Evolutionary conservation across 2,329 filamentous ascomycete species (phyloP).

Genomic region (Colletotrichum brevisporum): DNA sequence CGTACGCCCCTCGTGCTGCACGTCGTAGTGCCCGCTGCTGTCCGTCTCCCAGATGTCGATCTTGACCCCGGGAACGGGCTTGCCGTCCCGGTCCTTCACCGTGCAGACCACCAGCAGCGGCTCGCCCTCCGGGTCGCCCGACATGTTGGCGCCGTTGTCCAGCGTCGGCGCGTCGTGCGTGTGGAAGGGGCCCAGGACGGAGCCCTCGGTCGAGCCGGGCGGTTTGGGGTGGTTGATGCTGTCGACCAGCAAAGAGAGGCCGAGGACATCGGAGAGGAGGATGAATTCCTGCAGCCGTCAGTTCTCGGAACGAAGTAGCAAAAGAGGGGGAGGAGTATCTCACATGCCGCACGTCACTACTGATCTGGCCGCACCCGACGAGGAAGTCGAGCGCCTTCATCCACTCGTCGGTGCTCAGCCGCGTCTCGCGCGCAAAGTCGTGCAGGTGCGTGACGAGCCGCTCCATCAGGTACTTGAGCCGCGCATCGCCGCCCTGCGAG

Average conservation of each 20-base stretch:
- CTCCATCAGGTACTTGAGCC: constrained; percentile 78
- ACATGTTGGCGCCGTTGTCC: constrained; percentile 69
- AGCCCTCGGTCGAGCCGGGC: constrained; percentile 76
- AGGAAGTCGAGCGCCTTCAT: constrained; percentile 79
- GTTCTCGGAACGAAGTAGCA: not conserved
- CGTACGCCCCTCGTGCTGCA: constrained; percentile 74
- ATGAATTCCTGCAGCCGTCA: constrained; percentile 73
- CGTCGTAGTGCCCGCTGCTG: constrained; percentile 80
- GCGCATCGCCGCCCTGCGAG: constrained; percentile 71
- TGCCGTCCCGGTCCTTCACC: constrained; percentile 72
- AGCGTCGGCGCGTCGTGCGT: constrained; percentile 75
- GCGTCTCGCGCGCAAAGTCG: constrained; percentile 82
- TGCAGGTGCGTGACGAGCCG: constrained; percentile 80
- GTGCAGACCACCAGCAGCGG: constrained; percentile 77
- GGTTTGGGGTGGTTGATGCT: constrained; percentile 84
- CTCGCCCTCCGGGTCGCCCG: constrained; percentile 74
- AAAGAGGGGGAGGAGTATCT: constrained; percentile 33
- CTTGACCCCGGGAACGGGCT: constrained; percentile 72
- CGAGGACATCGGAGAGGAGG: constrained; percentile 80
- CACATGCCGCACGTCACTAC: constrained; percentile 76
- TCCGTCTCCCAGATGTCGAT: constrained; percentile 88
- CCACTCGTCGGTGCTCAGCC: constrained; percentile 81
- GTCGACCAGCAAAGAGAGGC: constrained; percentile 81
- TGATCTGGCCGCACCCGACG: constrained; percentile 77
- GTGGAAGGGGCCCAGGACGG: constrained; percentile 86